Conservation (phyloP, 2,329 filamentous ascomycete species). For the Aspergillus brunneoviolaceus region DNA sequence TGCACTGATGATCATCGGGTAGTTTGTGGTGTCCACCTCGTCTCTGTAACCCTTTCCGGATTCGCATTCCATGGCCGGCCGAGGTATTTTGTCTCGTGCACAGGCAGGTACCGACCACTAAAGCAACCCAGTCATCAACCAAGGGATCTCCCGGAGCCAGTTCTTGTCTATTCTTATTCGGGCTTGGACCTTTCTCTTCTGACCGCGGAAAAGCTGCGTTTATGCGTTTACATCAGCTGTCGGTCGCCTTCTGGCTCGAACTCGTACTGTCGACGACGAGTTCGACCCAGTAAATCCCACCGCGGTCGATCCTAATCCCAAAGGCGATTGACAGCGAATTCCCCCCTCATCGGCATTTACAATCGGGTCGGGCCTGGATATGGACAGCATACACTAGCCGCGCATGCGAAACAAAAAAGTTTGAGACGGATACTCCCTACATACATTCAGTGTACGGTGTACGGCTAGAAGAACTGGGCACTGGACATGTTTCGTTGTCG, state of each 20-base stretch:
- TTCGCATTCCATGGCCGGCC: slow-evolving; percentile 13
- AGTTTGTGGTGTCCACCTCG: slow-evolving; percentile 12
- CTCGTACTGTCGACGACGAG: background rate
- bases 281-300: background rate
- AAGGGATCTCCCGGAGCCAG: slow-evolving; percentile 8
- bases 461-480: background rate
- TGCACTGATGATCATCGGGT: slow-evolving; percentile 20
- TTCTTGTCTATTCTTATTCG: background rate
- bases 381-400: background rate
- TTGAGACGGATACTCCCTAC: background rate
- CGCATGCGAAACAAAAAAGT: background rate
- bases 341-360: slow-evolving; percentile 2
- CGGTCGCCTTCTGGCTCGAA: background rate
- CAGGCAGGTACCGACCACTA: slow-evolving; percentile 14
- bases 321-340: slow-evolving; percentile 7
- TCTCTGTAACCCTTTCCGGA: slow-evolving; percentile 20
- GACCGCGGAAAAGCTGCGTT: background rate
- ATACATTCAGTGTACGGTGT: background rate
- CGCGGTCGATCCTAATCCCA: slow-evolving; percentile 22
- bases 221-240: background rate
- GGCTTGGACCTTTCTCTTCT: background rate
- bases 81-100: slow-evolving; percentile 19
- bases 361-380: background rate
- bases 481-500: background rate
- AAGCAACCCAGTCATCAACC: slow-evolving; percentile 10